Conservation (phyloP, 345 rosid genomes). For the Eucalyptus dawsonii region DNA sequence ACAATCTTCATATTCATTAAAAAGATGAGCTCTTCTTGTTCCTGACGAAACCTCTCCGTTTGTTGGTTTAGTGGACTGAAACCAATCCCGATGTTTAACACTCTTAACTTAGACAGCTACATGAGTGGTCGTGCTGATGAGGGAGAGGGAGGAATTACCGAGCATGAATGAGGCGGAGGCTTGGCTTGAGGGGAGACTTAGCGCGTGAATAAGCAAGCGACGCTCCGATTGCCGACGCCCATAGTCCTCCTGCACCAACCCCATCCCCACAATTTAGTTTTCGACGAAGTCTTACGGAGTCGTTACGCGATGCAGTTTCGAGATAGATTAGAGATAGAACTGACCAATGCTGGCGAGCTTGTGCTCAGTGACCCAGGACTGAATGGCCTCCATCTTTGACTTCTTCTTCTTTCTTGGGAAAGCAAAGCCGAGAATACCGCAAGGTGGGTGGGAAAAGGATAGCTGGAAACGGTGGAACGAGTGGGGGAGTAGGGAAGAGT, state of each 20-base stretch:
- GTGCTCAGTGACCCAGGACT: conserved; percentile 57
- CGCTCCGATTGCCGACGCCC: conserved; percentile 58
- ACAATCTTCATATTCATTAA: background rate
- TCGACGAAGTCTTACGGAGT: background rate
- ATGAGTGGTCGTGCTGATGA: background rate
- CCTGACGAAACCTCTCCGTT: background rate
- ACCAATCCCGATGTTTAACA: background rate
- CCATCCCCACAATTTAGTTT: background rate
- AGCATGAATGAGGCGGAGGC: conserved; percentile 64
- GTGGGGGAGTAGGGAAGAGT: background rate
- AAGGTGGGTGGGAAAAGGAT: background rate
- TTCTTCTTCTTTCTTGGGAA: background rate
- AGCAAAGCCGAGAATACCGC: background rate
- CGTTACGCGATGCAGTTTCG: background rate
- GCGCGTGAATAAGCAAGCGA: conserved; percentile 39
- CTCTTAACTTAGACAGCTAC: background rate
- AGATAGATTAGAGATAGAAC: background rate
- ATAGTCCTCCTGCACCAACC: conserved; percentile 31
- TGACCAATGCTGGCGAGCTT: conserved; percentile 55
- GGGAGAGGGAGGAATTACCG: conserved; percentile 12
- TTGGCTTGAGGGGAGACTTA: conserved; percentile 46
- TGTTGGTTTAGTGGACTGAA: background rate
- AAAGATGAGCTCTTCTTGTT: background rate
- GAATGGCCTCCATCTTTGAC: conserved; percentile 37
- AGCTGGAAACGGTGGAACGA: background rate